Conservation (phyloP, 1,284 basidiomycete genomes). For the Leccinum olivaceoglutinosum region DNA sequence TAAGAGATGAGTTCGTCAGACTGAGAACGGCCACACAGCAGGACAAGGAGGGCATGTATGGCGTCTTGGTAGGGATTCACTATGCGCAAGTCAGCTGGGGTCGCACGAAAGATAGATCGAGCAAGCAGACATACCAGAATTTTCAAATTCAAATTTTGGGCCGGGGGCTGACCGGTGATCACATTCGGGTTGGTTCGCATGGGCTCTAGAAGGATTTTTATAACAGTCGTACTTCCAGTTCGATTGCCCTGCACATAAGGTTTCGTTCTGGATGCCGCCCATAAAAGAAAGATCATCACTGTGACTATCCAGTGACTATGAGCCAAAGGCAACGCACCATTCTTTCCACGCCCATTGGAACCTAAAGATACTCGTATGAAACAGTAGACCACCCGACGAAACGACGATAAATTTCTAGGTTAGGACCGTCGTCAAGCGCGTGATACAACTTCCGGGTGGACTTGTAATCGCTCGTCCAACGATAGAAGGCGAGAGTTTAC, state of each 20-base stretch:
- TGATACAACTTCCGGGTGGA: conserved; percentile 71
- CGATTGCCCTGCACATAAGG: conserved; percentile 85
- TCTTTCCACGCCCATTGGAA: conserved; percentile 99
- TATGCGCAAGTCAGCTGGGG: conserved; percentile 25
- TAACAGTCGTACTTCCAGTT: conserved; percentile 87
- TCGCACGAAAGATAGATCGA: not conserved
- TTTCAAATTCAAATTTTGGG: conserved; percentile 82
- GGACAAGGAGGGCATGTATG: conserved; percentile 74
- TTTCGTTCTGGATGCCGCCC: conserved; percentile 72
- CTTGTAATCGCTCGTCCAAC: conserved; percentile 93
- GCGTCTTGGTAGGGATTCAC: conserved; percentile 75
- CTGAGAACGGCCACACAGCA: conserved; percentile 75
- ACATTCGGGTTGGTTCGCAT: conserved; percentile 61
- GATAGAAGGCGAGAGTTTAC: conserved; percentile 85
- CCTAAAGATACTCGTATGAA: conserved; percentile 92
- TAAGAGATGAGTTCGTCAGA: conserved; percentile 77
- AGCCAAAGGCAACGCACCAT: conserved; percentile 57
- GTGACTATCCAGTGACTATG: not conserved
- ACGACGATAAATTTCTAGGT: conserved; percentile 76
- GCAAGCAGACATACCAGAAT: conserved; percentile 45
- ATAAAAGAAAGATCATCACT: conserved; percentile 32
- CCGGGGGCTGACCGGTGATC: conserved; percentile 73
- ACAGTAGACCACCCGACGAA: conserved; percentile 94
- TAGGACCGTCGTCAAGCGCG: conserved; percentile 74
- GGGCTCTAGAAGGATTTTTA: conserved; percentile 88